phyloP scores from a whole-genome alignment of 106 monocot genomes.

The Iris macrosiphon region DNA sequence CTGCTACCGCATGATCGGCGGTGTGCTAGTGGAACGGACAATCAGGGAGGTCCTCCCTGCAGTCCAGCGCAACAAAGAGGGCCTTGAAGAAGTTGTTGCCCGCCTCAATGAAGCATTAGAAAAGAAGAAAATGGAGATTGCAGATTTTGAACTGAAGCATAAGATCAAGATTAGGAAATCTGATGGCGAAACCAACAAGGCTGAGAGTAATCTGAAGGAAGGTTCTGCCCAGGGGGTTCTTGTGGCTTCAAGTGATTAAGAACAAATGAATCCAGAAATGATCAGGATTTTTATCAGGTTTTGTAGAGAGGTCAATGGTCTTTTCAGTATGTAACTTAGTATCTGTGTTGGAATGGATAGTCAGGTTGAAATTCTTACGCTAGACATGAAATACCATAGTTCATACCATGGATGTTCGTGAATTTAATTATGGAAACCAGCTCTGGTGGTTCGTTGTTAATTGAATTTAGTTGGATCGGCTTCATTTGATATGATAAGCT shows the following conservation, averaged over 20 bases:
- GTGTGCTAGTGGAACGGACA: conserved; percentile 84
- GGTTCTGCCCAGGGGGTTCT: conserved; percentile 91
- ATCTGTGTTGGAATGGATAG: too few species aligned
- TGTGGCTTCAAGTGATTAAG: conserved; percentile 40
- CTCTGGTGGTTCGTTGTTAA: too few species aligned
- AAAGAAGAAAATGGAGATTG: conserved; percentile 87
- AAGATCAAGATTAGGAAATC: conserved; percentile 80
- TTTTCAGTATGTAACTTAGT: too few species aligned
- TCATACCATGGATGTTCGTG: too few species aligned
- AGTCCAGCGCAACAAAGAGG: conserved; percentile 78
- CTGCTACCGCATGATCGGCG: conserved; percentile 91
- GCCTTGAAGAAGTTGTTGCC: conserved; percentile 80
- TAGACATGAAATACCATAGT: too few species aligned
- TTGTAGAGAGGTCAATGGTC: too few species aligned
- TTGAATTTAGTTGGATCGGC: too few species aligned
- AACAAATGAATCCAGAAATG: too few species aligned
- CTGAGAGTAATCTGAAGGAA: conserved; percentile 44
- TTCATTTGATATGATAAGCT: too few species aligned
- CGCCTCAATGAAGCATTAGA: conserved; percentile 80
- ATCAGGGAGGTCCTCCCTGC: conserved; percentile 88
- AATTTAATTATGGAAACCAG: too few species aligned
- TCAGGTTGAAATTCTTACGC: too few species aligned
- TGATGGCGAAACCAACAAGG: conserved; percentile 27
- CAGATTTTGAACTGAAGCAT: conserved; percentile 89
- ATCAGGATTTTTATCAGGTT: too few species aligned